A percentile compares a stretch with the other conserved stretches of the same genome.
Conservation (phyloP, 768 basidiomycete species). For the Rickenella mellea region DNA sequence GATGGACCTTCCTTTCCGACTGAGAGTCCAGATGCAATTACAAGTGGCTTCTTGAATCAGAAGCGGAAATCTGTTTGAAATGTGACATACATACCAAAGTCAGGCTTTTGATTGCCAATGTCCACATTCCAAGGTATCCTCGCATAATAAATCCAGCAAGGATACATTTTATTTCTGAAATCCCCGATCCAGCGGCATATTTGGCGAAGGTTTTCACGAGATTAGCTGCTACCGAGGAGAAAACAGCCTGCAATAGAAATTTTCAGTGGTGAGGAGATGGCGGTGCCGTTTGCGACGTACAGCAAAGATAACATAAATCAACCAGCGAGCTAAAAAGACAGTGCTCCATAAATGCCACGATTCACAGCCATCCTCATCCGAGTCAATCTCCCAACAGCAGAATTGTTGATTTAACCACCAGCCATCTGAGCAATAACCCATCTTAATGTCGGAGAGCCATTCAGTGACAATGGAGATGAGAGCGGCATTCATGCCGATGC, state of each 20-base stretch:
- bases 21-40: slow-evolving; percentile 93
- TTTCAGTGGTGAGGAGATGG: not conserved
- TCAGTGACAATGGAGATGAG: slow-evolving; percentile 90
- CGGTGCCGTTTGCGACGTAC: slow-evolving; percentile 36
- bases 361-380: slow-evolving; percentile 71
- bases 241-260: slow-evolving; percentile 43
- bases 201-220: slow-evolving; percentile 83
- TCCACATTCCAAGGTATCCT: slow-evolving; percentile 83
- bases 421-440: slow-evolving; percentile 91
- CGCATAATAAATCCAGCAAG: slow-evolving; percentile 96
- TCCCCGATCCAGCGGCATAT: slow-evolving; percentile 96
- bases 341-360: slow-evolving; percentile 91
- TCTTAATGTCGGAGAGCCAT: slow-evolving; percentile 97
- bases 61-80: not conserved
- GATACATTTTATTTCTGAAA: slow-evolving; percentile 98
- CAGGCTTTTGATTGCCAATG: slow-evolving; percentile 88
- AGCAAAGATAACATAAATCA: slow-evolving; percentile 82
- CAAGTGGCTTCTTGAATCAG: slow-evolving; percentile 59
- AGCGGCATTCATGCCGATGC: slow-evolving; percentile 91
- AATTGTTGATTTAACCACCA: slow-evolving; percentile 99
- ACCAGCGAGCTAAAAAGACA: slow-evolving; percentile 62
- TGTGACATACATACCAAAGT: slow-evolving; percentile 57
- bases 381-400: slow-evolving; percentile 95
- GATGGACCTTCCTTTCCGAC: slow-evolving; percentile 99
- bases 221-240: slow-evolving; percentile 82